phyloP scores from a whole-genome alignment of 2,329 filamentous ascomycete genomes.

The Diaporthe sp. region DNA sequence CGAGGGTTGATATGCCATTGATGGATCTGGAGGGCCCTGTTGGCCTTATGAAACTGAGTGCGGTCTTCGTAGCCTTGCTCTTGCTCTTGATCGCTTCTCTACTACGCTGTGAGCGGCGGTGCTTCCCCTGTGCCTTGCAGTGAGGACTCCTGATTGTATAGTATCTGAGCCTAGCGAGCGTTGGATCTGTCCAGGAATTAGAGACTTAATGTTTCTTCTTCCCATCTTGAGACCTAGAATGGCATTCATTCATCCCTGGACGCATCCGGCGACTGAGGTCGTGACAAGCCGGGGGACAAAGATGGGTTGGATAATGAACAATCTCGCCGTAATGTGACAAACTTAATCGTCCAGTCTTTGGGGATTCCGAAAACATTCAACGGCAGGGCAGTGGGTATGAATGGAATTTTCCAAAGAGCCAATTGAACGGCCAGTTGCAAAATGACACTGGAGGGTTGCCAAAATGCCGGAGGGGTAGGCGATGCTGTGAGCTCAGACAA shows the following conservation, averaged over 20 bases:
- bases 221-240: neutral
- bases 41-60: too few relatives aligned
- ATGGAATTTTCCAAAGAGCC: neutral
- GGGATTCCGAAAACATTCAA: neutral
- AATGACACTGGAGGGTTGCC: neutral
- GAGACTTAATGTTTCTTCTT: neutral
- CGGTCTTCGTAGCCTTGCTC: neutral
- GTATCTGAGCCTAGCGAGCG: neutral
- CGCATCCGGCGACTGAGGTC: neutral
- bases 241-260: neutral
- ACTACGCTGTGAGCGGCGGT: neutral
- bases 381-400: neutral
- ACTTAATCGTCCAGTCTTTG: neutral
- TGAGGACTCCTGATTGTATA: neutral
- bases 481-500: neutral
- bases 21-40: neutral
- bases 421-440: neutral
- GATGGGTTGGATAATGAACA: neutral
- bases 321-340: neutral
- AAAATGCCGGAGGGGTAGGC: neutral
- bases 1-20: neutral
- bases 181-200: neutral
- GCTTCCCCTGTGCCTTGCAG: neutral
- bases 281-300: neutral
- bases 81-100: neutral